A percentile compares a stretch with the other conserved stretches of the same genome.
These are phyloP conservation scores for Gnetum montanum DNA, from an alignment of 75 land plant genomes.

Conservation along the genomic window DNA sequence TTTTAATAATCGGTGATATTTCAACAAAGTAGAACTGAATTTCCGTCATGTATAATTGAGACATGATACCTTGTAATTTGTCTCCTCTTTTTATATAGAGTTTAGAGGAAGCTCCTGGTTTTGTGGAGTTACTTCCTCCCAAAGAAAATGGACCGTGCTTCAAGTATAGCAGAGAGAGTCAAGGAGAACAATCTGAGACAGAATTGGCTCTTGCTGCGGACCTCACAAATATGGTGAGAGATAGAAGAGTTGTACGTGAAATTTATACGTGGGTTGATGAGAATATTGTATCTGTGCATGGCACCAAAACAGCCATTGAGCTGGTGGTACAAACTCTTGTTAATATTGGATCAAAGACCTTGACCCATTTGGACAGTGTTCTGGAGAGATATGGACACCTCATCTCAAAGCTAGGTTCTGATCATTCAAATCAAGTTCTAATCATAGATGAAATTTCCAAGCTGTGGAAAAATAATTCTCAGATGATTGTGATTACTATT, in stretches of 20 bases:
- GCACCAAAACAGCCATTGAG: constrained; percentile 43
- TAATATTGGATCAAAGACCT: constrained; percentile 87
- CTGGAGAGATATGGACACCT: constrained; percentile 90
- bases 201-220: constrained; percentile 55
- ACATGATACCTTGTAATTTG: no score
- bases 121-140: constrained; percentile 84
- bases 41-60: not conserved
- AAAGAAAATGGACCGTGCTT: constrained; percentile 63
- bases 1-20: no score
- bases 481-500: constrained; percentile 84
- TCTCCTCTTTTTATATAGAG: no score
- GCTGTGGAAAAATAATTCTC: constrained; percentile 75
- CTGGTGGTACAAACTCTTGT: constrained; percentile 79
- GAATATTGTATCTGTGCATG: constrained; percentile 47
- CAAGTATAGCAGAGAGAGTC: constrained; percentile 40
- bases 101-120: constrained; percentile 63
- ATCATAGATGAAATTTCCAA: constrained; percentile 60
- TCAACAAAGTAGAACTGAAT: no score
- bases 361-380: constrained; percentile 88
- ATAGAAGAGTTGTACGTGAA: constrained; percentile 53
- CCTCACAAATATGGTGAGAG: constrained; percentile 60
- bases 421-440: constrained; percentile 49
- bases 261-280: constrained; percentile 75
- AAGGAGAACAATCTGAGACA: constrained; percentile 27
- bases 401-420: constrained; percentile 53